Evolutionary conservation across 2,329 filamentous ascomycete genomes (phyloP), one percentile per base, ranked within the genome.

Genomic region (Thelonectria rubi): DNA sequence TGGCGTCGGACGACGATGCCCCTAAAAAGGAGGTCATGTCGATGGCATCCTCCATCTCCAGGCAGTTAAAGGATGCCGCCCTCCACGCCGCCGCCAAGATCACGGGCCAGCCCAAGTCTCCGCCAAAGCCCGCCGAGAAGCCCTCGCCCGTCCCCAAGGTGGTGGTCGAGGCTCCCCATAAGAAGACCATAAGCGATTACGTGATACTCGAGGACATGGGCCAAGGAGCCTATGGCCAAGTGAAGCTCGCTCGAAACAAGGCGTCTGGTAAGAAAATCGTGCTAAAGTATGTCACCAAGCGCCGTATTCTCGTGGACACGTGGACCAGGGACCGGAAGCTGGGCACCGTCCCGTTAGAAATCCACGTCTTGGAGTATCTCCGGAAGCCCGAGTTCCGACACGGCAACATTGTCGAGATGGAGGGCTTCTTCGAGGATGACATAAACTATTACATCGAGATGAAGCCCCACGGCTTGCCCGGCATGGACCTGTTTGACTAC

Each of bases 371-470:
- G 15, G 93, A 99, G 76, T 99, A 94, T 73, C 86, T 99, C 11
- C 88, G 93, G 24, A 86, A 90, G 30, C 93, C 89, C 55, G 88
- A 87, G 45, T 79, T 89, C 30, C 82, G 81, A 47, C 88, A 91
- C 69, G 85, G 86, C 55, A 91, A 91, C 69, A 90, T 91, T 68
- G 86, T 91, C 15, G 88, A 91, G 75, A 91, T 91, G 88, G 84
- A 88, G 62, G 87, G 88, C 64, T 91, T 91, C 74, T 91, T 91
- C 68, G 88, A 91, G 75, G 92, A 96, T 68, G 89, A 92, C 65
- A 83, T 89, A 70, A 98, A 99, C 74, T 99, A 99, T 79, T 99
- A 99, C 77, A 99, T 99, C 69, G 95, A 98, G 76, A 99, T 98
- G 93, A 85, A 91, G 14, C 95, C 95, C 0, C 95, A 98, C 72